Evolutionary conservation across 306 rosid genomes (phyloP).

Genomic region (Lathyrus tuberosus): DNA sequence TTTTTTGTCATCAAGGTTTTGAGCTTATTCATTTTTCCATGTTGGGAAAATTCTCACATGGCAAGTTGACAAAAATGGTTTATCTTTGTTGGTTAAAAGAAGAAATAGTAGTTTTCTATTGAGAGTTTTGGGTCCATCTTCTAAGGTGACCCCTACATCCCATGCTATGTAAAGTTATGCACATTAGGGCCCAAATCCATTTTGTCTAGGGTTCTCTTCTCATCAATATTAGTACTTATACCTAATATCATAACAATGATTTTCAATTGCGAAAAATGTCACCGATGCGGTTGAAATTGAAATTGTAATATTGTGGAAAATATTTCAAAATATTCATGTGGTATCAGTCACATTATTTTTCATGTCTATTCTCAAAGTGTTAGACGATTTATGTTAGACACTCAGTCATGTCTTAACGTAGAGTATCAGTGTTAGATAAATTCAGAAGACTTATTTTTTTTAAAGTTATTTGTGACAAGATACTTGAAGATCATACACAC

Average conservation of each 20-base stretch:
- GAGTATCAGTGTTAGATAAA: too few species aligned
- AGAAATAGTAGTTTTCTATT: conserved; percentile 16
- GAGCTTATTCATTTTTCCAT: conserved; percentile 34
- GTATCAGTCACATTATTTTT: too few species aligned
- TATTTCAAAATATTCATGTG: too few species aligned
- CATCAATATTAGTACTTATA: neutral
- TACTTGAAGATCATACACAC: neutral
- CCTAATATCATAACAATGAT: neutral
- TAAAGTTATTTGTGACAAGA: neutral
- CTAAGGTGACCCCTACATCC: conserved; percentile 33
- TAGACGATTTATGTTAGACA: too few species aligned
- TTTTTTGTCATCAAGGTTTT: conserved; percentile 43
- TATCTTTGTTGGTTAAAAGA: conserved; percentile 36
- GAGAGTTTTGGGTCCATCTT: conserved; percentile 31
- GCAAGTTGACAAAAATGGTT: conserved; percentile 36
- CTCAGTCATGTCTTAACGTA: too few species aligned
- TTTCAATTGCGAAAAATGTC: neutral
- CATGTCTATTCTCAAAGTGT: too few species aligned
- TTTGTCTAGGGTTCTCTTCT: neutral
- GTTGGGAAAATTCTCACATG: conserved; percentile 50
- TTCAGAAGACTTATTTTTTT: neutral
- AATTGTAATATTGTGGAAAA: too few species aligned
- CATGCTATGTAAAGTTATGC: conserved; percentile 25
- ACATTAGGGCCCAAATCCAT: conserved; percentile 26
- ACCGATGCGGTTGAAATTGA: neutral